Conservation (phyloP, 2,329 filamentous ascomycete species). For the Tolypocladium endophyticum region DNA sequence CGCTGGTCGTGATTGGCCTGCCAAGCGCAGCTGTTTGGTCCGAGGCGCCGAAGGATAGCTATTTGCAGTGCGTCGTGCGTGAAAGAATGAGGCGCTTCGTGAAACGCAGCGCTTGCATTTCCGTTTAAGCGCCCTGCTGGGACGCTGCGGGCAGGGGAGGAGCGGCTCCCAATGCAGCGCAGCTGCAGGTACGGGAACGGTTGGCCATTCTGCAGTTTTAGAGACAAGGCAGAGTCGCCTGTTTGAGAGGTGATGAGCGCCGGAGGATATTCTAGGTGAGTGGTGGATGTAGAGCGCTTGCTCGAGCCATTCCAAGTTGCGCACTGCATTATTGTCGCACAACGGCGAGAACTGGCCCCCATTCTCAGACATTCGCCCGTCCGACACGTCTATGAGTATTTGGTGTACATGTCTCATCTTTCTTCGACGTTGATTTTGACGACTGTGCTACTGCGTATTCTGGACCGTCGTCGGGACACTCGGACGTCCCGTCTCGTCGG, state of each 20-base stretch:
- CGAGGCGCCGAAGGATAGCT: neutral
- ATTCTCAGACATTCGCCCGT: neutral
- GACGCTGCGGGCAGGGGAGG: neutral
- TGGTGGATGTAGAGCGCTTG: no score
- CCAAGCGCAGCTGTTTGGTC: neutral
- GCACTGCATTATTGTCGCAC: neutral
- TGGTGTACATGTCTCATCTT: neutral
- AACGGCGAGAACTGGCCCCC: neutral
- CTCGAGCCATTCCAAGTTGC: neutral
- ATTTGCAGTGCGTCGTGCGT: neutral
- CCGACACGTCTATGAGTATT: neutral
- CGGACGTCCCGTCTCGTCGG: neutral
- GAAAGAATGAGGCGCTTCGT: neutral
- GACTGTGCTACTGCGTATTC: neutral
- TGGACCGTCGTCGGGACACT: neutral
- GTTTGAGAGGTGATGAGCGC: neutral
- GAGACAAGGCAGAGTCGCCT: neutral
- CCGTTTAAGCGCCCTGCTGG: neutral
- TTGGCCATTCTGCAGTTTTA: neutral
- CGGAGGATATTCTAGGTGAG: neutral
- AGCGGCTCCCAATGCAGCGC: neutral
- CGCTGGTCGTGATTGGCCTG: neutral
- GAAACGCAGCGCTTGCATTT: neutral
- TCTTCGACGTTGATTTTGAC: neutral
- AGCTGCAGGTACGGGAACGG: neutral